phyloP scores from a whole-genome alignment of 139 green algal species.

The Chlamydomonas incerta region DNA sequence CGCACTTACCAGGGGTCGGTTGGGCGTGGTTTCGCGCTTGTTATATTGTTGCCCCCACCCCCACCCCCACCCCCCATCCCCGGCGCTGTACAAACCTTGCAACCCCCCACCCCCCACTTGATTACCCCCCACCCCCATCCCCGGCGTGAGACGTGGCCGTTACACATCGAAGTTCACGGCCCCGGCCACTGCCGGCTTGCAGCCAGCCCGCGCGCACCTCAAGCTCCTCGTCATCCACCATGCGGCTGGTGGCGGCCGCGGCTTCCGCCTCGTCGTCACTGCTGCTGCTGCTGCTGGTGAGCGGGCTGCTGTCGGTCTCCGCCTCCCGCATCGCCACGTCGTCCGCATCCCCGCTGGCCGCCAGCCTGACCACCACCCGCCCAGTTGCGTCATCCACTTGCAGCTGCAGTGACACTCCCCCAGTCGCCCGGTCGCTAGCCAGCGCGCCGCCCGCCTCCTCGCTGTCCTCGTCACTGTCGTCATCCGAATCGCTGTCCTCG shows the following conservation, averaged over 20 bases:
- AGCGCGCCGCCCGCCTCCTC: background rate
- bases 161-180: too few species aligned
- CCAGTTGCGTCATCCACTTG: background rate
- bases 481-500: conserved; percentile 36
- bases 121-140: too few species aligned
- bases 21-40: too few species aligned
- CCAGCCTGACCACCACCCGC: too few species aligned
- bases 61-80: too few species aligned
- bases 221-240: conserved; percentile 28
- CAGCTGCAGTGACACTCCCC: background rate
- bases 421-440: background rate
- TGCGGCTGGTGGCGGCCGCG: background rate
- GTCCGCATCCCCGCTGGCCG: background rate
- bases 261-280: conserved; percentile 13
- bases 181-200: too few species aligned
- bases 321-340: conserved; percentile 44
- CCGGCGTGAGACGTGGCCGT: too few species aligned
- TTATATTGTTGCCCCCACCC: too few species aligned
- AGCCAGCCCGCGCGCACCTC: conserved; percentile 24
- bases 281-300: conserved; percentile 16
- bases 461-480: conserved; percentile 20
- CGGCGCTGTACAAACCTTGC: too few species aligned
- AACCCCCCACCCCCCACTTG: too few species aligned
- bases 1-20: too few species aligned
- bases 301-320: conserved; percentile 36